A percentile compares a stretch with the other conserved stretches of the same genome.
Conservation (phyloP, 2,329 filamentous ascomycete genomes). For the Xylariaceae sp. region DNA sequence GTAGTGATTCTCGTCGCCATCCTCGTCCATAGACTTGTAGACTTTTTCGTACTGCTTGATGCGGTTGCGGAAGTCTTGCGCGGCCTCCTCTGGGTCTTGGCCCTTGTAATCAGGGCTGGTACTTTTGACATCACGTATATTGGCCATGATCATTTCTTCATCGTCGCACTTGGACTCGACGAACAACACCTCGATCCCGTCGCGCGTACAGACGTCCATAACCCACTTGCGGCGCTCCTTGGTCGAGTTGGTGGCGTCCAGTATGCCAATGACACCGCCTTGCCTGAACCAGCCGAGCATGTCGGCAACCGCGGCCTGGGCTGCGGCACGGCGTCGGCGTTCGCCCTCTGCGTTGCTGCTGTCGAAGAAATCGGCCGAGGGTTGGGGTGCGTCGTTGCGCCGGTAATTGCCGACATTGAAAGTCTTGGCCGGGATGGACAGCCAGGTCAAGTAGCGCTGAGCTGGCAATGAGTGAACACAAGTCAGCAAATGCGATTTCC, state of each 20-base stretch:
- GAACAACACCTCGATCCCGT: slow-evolving; percentile 85
- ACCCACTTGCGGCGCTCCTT: slow-evolving; percentile 90
- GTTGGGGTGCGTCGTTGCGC: slow-evolving; percentile 82
- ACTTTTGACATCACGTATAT: slow-evolving; percentile 96
- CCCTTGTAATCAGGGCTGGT: slow-evolving; percentile 92
- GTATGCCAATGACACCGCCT: slow-evolving; percentile 81
- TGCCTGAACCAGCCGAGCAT: slow-evolving; percentile 90
- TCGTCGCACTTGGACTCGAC: slow-evolving; percentile 97
- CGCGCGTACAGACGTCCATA: slow-evolving; percentile 67
- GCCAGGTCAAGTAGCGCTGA: slow-evolving; percentile 92
- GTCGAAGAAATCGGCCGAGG: slow-evolving; percentile 93
- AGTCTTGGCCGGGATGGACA: slow-evolving; percentile 86
- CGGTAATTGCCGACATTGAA: slow-evolving; percentile 99
- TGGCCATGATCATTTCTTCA: slow-evolving; percentile 94
- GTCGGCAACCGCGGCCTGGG: slow-evolving; percentile 85
- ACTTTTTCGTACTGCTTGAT: slow-evolving; percentile 98
- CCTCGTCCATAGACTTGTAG: slow-evolving; percentile 86
- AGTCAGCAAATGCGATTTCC: slow-evolving; percentile 3
- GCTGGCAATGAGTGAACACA: slow-evolving; percentile 45
- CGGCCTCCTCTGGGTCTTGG: slow-evolving; percentile 88
- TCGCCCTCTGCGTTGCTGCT: slow-evolving; percentile 86
- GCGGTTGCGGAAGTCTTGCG: slow-evolving; percentile 85
- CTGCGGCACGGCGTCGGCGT: slow-evolving; percentile 78
- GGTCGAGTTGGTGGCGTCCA: slow-evolving; percentile 96
- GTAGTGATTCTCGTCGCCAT: slow-evolving; percentile 73